Conservation (phyloP, 805 yeast genomes). For the Saturnispora ahearnii region DNA sequence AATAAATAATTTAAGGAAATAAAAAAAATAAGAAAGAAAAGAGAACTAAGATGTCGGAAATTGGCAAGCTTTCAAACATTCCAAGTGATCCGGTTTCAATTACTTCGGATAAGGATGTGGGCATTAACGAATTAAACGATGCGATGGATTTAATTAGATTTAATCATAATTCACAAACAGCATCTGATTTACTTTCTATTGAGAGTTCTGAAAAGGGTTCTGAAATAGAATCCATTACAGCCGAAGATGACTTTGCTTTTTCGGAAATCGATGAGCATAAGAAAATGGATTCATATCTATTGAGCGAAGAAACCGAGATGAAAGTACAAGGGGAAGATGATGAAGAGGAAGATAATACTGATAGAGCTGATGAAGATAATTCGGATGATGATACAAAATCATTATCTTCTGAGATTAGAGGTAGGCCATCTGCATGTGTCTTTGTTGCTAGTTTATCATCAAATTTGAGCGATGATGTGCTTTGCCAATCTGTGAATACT, state of each 20-base stretch:
- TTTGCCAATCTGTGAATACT: constrained; percentile 56
- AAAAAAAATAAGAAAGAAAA: not conserved
- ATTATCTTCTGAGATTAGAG: constrained; percentile 27
- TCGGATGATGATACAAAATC: constrained; percentile 3
- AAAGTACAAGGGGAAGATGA: not conserved
- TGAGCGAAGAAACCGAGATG: not conserved
- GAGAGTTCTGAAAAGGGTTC: not conserved
- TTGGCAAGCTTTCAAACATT: not conserved
- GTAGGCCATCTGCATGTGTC: constrained; percentile 77
- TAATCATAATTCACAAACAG: not conserved
- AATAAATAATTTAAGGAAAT: not conserved
- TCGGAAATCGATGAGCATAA: constrained; percentile 4
- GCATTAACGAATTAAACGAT: not conserved
- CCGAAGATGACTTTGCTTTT: not conserved
- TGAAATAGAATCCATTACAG: not conserved
- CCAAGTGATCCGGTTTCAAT: not conserved
- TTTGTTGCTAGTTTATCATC: constrained; percentile 83
- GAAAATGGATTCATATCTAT: not conserved
- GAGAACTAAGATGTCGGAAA: not conserved
- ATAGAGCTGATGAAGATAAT: too few species aligned
- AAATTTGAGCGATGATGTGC: constrained; percentile 55
- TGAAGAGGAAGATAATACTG: constrained; percentile 9
- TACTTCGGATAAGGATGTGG: not conserved
- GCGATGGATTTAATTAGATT: not conserved
- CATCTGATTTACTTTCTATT: not conserved